These are phyloP conservation scores for Leavenworthia alabamica DNA, from an alignment of 345 rosid species.

Conservation along the genomic window DNA sequence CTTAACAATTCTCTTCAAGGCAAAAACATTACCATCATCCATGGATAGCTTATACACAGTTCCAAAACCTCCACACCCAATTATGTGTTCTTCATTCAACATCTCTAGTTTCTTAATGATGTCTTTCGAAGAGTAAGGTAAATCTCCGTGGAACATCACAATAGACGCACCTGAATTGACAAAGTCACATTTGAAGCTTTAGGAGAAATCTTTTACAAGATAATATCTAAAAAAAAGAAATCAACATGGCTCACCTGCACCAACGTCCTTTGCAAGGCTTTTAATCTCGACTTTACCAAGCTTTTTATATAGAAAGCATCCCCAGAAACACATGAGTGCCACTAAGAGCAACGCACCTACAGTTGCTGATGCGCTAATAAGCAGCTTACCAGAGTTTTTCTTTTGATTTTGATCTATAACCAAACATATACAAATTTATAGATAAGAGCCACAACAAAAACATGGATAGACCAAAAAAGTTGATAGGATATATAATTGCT, in stretches of 20 bases:
- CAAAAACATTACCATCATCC: slow-evolving; percentile 95
- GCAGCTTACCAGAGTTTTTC: slow-evolving; percentile 72
- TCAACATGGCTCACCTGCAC: slow-evolving; percentile 51
- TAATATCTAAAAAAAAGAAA: not conserved
- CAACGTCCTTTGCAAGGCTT: slow-evolving; percentile 79
- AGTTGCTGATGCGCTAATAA: slow-evolving; percentile 91
- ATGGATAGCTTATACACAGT: slow-evolving; percentile 85
- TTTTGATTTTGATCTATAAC: slow-evolving; percentile 60
- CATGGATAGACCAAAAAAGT: not conserved
- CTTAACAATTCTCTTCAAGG: slow-evolving; percentile 77
- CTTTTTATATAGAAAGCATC: slow-evolving; percentile 95
- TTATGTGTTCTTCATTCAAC: slow-evolving; percentile 76
- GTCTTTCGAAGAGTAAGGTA: slow-evolving; percentile 92
- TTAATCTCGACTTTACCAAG: slow-evolving; percentile 74
- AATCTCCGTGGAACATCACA: slow-evolving; percentile 95
- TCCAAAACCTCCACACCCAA: slow-evolving; percentile 92
- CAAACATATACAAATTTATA: slow-evolving; percentile 3
- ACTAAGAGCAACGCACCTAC: slow-evolving; percentile 91
- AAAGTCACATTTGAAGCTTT: slow-evolving; percentile 9
- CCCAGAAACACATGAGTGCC: slow-evolving; percentile 99
- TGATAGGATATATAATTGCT: not conserved
- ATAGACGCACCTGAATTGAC: slow-evolving; percentile 75
- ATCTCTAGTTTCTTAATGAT: slow-evolving; percentile 79
- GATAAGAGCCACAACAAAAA: not conserved
- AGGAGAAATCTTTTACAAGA: not conserved